Evolutionary conservation across 345 rosid genomes (phyloP).

Genomic region (Lepidium didymum): DNA sequence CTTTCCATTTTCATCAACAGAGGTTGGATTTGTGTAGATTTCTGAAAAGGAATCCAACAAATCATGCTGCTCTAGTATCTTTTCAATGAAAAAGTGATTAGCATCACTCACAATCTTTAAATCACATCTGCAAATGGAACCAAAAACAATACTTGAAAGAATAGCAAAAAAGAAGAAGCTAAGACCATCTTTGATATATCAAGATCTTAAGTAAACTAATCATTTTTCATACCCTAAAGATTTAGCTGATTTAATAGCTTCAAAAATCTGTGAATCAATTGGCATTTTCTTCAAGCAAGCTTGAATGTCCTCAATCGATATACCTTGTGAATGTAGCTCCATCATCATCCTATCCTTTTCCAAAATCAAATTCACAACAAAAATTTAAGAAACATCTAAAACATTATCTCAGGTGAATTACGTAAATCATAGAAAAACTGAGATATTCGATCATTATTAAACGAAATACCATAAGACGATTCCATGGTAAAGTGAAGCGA

Average conservation of each 20-base stretch:
- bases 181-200: background rate
- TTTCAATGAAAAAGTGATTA: slow-evolving; percentile 67
- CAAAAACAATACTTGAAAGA: background rate
- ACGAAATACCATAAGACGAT: slow-evolving; percentile 60
- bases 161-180: background rate
- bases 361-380: background rate
- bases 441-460: background rate
- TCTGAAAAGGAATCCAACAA: slow-evolving; percentile 60
- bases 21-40: slow-evolving; percentile 50
- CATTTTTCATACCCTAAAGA: slow-evolving; percentile 43
- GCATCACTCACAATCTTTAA: slow-evolving; percentile 80
- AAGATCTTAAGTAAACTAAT: background rate
- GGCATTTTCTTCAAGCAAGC: slow-evolving; percentile 50
- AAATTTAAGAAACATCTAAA: background rate
- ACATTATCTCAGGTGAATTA: background rate
- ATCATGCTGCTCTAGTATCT: slow-evolving; percentile 58
- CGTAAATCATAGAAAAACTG: background rate
- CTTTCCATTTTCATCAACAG: slow-evolving; percentile 46
- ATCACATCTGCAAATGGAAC: slow-evolving; percentile 49
- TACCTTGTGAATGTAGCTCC: slow-evolving; percentile 71
- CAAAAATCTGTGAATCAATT: slow-evolving; percentile 35
- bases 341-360: slow-evolving; percentile 83
- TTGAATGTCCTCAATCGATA: slow-evolving; percentile 47
- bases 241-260: slow-evolving; percentile 51
- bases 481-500: slow-evolving; percentile 69